A percentile compares a stretch with the other conserved stretches of the same genome.
Conservation (phyloP, 768 basidiomycete genomes). For the Tulasnella calospora region DNA sequence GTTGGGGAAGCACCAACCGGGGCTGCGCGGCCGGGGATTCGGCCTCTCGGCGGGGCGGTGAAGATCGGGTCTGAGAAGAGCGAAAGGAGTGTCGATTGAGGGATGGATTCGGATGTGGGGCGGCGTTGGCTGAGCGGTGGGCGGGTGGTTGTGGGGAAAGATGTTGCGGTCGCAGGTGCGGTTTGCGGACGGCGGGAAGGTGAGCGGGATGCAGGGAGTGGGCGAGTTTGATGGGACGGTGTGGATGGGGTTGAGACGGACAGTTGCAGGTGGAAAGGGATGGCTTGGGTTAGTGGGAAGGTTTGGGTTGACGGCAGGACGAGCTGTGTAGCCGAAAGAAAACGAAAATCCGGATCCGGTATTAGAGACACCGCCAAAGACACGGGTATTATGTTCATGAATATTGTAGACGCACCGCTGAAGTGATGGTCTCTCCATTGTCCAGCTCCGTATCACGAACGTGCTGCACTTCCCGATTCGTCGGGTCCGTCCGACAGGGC, state of each 20-base stretch:
- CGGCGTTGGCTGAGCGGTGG: not conserved
- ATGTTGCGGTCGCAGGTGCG: not conserved
- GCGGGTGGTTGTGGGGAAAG: not conserved
- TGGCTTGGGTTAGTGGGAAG: slow-evolving; percentile 23
- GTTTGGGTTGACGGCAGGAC: slow-evolving; percentile 23
- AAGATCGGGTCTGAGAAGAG: slow-evolving; percentile 14
- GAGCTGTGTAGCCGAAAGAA: slow-evolving; percentile 14
- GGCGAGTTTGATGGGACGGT: not conserved
- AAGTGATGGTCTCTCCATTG: slow-evolving; percentile 10
- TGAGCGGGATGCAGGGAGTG: not conserved
- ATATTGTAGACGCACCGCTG: not conserved
- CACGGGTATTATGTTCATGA: not conserved
- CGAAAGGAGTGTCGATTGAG: slow-evolving; percentile 3
- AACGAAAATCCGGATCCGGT: not conserved
- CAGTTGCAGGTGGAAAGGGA: slow-evolving; percentile 27
- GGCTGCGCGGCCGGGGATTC: not conserved
- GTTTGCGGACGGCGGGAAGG: slow-evolving; percentile 2
- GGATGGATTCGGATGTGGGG: not conserved
- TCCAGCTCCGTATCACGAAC: not conserved
- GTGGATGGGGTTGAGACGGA: slow-evolving; percentile 12
- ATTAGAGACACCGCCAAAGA: not conserved
- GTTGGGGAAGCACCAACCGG: not conserved
- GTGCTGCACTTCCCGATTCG: slow-evolving; percentile 12
- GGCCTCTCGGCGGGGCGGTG: not conserved
- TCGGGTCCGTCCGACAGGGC: slow-evolving; percentile 11